Base-by-base conservation (phyloP, 2,329 filamentous ascomycete species). In the Fusarium anguioides region DNA sequence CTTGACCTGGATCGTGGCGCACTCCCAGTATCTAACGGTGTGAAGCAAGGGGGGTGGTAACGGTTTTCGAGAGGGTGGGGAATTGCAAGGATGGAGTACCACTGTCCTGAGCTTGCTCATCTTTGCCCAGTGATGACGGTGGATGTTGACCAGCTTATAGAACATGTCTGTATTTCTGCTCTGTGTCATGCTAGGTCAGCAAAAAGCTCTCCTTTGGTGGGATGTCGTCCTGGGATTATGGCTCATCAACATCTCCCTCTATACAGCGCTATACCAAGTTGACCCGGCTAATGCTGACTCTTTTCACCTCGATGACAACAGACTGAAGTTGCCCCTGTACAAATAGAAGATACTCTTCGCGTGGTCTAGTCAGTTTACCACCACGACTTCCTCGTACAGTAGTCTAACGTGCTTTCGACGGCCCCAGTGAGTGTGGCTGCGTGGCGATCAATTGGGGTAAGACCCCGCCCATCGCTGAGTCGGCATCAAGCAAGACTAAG, bases 1-100 rank as follows among this genome's bases (percentile, higher is more conserved):
- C 59, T 64, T 55, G 64, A 52, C 64, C 49, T 65, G 41, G 49
- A 66, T 52, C 49, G 64, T 68, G 65, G 65, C 65, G 60, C 48
- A 50, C 40, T 67, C 41, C 59, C 59, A 46, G 64, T 62, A 64
- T 60, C 49, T 64, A 68, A 68, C 64, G 64, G 54, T 29, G 45
- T 23, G 42, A 10, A 33, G 20, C 31, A 24, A 59, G 48, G 50
- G 62, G 62, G 41, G 53, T 59, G 59, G 59, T 60, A 67, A 55
- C 64, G 55, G 65, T 68, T 68, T 68, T 68, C 29, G 35, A 55
- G 49, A 45, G 52, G 50, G 59, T 53, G 64, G 64, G 54, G 27
- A 41, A n/a, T 48, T 47, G n/a, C 26, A 23, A 47, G 23, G 39
- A 54, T 50, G 64, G 65, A 35, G 60, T 52, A 44, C 46, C 35